Conservation (phyloP, 805 yeast species). For the Candida piceae region DNA sequence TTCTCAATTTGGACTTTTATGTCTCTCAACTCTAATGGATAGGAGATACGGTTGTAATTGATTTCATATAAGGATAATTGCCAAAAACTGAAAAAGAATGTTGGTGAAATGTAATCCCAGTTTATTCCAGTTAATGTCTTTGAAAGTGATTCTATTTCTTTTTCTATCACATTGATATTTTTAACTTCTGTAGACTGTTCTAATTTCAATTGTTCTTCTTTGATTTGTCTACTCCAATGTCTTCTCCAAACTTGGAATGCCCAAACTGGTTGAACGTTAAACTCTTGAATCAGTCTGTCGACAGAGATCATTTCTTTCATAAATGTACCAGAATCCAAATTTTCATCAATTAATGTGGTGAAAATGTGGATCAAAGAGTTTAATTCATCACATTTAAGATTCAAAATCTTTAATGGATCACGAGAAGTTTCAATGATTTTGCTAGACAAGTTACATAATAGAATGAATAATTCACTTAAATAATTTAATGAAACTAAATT, state of each 20-base stretch:
- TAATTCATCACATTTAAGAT: conserved; percentile 69
- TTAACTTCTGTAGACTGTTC: conserved; percentile 5
- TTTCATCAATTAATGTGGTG: conserved; percentile 52
- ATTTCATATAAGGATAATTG: conserved; percentile 66
- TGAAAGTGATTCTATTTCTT: conserved; percentile 13
- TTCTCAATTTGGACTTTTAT: conserved; percentile 33
- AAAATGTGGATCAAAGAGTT: conserved; percentile 61
- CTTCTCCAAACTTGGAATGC: conserved; percentile 76
- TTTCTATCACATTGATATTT: conserved; percentile 6
- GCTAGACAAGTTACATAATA: conserved; percentile 48
- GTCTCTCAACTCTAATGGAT: conserved; percentile 42
- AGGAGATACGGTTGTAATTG: conserved; percentile 44
- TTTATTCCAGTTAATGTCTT: conserved; percentile 12
- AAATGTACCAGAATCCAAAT: conserved; percentile 34
- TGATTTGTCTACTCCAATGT: conserved; percentile 28
- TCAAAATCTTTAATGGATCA: conserved; percentile 57
- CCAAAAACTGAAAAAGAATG: conserved; percentile 67
- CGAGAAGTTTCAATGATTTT: conserved; percentile 37
- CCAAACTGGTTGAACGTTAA: conserved; percentile 52
- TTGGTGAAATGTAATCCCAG: conserved; percentile 30
- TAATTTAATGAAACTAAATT: conserved; percentile 39
- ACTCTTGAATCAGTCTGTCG: conserved; percentile 35
- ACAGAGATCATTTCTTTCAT: conserved; percentile 35
- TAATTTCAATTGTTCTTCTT: conserved; percentile 12
- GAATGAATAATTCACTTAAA: conserved; percentile 59